Evolutionary conservation across 148 eudicot genomes (phyloP).

Genomic region (Camellia japonica): DNA sequence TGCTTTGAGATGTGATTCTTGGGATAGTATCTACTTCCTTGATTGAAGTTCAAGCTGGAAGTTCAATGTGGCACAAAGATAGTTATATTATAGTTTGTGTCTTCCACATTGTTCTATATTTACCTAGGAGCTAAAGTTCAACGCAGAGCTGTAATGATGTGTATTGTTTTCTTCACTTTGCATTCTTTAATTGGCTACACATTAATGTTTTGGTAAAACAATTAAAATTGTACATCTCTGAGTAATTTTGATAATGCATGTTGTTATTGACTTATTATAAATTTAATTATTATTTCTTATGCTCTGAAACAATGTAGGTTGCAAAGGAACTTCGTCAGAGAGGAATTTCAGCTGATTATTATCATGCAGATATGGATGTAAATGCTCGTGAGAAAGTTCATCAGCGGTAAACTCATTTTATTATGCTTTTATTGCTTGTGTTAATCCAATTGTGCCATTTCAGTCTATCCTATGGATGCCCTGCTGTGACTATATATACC

Average conservation of each 20-base stretch:
- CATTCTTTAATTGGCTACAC: background rate
- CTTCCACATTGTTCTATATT: background rate
- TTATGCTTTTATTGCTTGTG: background rate
- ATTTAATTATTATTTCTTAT: background rate
- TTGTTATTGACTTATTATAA: constrained; percentile 4
- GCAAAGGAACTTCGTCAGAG: constrained; percentile 81
- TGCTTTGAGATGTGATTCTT: background rate
- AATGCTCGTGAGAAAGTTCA: constrained; percentile 83
- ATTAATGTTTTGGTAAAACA: background rate
- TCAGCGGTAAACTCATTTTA: constrained; percentile 44
- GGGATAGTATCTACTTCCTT: background rate
- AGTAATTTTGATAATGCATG: background rate
- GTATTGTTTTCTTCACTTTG: background rate
- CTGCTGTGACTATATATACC: background rate
- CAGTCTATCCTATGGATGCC: background rate
- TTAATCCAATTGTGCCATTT: constrained; percentile 3
- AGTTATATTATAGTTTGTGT: too few relatives aligned
- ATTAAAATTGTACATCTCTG: background rate
- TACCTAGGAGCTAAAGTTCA: background rate
- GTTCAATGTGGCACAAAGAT: too few relatives aligned
- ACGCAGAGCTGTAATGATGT: background rate
- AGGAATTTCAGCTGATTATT: constrained; percentile 82
- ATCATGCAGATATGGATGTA: constrained; percentile 98
- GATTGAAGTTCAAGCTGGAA: background rate
- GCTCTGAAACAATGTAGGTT: constrained; percentile 47